A percentile compares a stretch with the other conserved stretches of the same genome.
Evolutionary conservation across 2,329 filamentous ascomycete species (phyloP).

Genomic region (Epichloe gansuensis): DNA sequence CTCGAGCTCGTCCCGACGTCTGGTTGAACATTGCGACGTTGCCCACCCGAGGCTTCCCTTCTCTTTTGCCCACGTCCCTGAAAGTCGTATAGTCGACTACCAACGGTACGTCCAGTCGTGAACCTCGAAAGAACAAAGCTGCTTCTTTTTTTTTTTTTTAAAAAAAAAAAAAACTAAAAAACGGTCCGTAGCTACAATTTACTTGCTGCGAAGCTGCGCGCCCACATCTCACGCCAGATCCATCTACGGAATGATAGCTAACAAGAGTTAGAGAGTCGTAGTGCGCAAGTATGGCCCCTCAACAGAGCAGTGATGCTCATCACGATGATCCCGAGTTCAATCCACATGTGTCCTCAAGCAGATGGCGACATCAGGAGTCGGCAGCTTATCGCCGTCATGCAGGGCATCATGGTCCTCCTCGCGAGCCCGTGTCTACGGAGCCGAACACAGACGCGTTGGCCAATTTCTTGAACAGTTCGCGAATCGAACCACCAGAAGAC

Average conservation of each 20-base stretch:
- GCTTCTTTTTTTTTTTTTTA: no score
- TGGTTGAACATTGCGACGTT: neutral
- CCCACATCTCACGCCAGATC: neutral
- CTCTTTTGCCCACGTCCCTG: neutral
- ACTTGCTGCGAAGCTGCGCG: neutral
- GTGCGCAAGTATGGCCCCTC: slow-evolving; percentile 1
- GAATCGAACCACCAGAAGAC: slow-evolving; percentile 30
- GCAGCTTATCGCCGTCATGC: slow-evolving; percentile 39
- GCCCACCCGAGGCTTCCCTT: neutral
- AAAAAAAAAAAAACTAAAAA: neutral
- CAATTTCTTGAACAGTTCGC: slow-evolving; percentile 41
- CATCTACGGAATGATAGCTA: neutral
- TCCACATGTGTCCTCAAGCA: slow-evolving; percentile 41
- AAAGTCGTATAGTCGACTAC: neutral
- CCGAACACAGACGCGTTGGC: slow-evolving; percentile 36
- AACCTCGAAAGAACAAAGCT: neutral
- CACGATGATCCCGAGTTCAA: slow-evolving; percentile 23
- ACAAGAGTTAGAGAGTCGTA: neutral
- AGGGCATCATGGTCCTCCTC: slow-evolving; percentile 16
- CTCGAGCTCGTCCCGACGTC: neutral
- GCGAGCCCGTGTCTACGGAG: slow-evolving; percentile 21
- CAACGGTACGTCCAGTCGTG: neutral
- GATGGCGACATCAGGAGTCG: slow-evolving; percentile 54
- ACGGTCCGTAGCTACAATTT: no score
- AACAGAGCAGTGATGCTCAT: slow-evolving; percentile 2